Evolutionary conservation across 371 early-diverging fungal species (phyloP).

Genomic region (Mucor ambiguus): DNA sequence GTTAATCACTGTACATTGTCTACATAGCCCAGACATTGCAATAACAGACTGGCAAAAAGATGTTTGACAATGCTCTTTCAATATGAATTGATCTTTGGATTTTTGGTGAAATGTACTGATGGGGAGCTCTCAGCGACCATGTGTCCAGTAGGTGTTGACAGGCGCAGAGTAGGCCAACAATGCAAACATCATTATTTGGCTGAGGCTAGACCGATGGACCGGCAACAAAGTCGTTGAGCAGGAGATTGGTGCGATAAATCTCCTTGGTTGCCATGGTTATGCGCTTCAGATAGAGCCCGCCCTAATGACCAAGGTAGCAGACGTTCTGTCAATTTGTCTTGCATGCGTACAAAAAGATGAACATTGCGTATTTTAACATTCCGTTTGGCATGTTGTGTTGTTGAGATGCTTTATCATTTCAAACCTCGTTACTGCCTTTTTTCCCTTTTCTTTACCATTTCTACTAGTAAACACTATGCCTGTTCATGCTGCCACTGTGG

Average conservation of each 20-base stretch:
- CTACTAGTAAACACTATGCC: neutral
- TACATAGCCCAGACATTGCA: too few species aligned
- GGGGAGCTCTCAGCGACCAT: too few species aligned
- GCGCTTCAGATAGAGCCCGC: too few species aligned
- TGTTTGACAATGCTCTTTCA: too few species aligned
- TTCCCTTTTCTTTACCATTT: neutral
- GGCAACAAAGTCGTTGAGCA: neutral
- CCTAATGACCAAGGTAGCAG: too few species aligned
- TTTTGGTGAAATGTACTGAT: too few species aligned
- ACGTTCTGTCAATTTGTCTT: too few species aligned
- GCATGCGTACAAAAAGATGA: neutral
- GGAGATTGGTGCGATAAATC: neutral
- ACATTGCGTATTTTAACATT: neutral
- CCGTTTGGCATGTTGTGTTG: neutral
- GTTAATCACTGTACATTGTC: too few species aligned
- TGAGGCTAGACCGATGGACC: neutral
- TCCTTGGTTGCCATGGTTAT: too few species aligned
- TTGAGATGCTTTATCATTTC: neutral
- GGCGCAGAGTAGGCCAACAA: neutral
- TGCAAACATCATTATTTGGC: neutral
- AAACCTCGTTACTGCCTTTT: neutral
- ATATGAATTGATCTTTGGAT: too few species aligned
- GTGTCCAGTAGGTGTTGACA: too few species aligned
- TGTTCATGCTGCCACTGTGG: neutral
- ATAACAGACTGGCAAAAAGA: too few species aligned